Evolutionary conservation across 306 rosid genomes (phyloP).

Genomic region (Spatholobus suberectus): DNA sequence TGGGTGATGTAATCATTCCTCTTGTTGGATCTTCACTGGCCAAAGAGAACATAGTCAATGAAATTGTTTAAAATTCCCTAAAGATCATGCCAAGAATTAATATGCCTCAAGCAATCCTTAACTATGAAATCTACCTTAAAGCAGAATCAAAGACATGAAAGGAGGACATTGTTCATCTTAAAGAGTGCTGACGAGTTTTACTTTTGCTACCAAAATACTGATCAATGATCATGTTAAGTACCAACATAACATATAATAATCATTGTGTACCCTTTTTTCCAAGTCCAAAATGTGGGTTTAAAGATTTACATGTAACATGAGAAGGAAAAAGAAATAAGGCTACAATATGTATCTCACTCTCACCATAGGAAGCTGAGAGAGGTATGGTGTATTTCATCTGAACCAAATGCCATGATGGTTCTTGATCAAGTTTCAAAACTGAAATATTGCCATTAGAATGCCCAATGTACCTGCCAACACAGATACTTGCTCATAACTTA

Average conservation of each 20-base stretch:
- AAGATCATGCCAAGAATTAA: slow-evolving; percentile 4
- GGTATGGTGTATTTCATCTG: slow-evolving; percentile 77
- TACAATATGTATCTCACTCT: slow-evolving; percentile 60
- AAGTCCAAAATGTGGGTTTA: not conserved
- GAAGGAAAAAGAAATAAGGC: not conserved
- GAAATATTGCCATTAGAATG: slow-evolving; percentile 73
- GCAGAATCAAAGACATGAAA: not conserved
- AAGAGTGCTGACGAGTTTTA: not conserved
- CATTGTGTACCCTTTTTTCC: not conserved
- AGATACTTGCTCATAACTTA: slow-evolving; percentile 23
- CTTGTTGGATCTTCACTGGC: not conserved
- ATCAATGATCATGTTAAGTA: not conserved
- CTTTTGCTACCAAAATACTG: not conserved
- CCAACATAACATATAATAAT: not conserved
- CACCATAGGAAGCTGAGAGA: slow-evolving; percentile 74
- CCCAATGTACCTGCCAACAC: slow-evolving; percentile 74
- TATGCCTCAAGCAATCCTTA: not conserved
- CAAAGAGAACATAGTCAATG: not conserved
- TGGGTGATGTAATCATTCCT: not conserved
- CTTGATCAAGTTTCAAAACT: slow-evolving; percentile 78
- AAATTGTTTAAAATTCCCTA: slow-evolving; percentile 2
- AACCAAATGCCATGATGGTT: slow-evolving; percentile 60
- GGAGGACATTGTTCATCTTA: not conserved
- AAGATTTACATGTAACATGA: not conserved
- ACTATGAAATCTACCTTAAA: slow-evolving; percentile 18